Conservation (phyloP, 2,329 filamentous ascomycete genomes). For the Colletotrichum chrysophilum region DNA sequence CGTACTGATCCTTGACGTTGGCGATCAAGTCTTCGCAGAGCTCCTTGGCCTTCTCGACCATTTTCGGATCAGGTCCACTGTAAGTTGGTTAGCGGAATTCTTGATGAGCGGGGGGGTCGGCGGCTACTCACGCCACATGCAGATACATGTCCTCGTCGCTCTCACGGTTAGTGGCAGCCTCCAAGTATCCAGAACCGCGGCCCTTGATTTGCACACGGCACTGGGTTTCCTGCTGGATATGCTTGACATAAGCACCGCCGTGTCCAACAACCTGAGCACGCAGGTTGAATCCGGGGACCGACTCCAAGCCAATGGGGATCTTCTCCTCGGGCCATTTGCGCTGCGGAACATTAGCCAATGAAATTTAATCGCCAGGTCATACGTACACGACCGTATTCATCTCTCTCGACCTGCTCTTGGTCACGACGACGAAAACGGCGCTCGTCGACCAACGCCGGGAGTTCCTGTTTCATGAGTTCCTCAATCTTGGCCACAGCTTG, state of each 20-base stretch:
- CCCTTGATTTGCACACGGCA: conserved; percentile 99
- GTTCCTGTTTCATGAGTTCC: conserved; percentile 93
- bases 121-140: conserved; percentile 78
- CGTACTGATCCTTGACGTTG: conserved; percentile 89
- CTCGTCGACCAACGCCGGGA: conserved; percentile 95
- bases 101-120: neutral
- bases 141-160: conserved; percentile 97
- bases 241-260: conserved; percentile 94
- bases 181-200: conserved; percentile 91
- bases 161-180: conserved; percentile 84
- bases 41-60: conserved; percentile 86
- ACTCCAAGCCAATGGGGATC: conserved; percentile 89
- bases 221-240: conserved; percentile 93
- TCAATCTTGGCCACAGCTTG: conserved; percentile 87
- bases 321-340: conserved; percentile 99
- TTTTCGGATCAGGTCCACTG: conserved; percentile 84
- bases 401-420: conserved; percentile 81
- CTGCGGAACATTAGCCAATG: conserved; percentile 48
- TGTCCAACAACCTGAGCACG: conserved; percentile 95
- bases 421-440: conserved; percentile 87
- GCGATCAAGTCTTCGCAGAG: conserved; percentile 86
- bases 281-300: conserved; percentile 92
- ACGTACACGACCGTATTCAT: conserved; percentile 86
- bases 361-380: neutral
- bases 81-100: conserved; percentile 34